Base-by-base conservation (phyloP, 148 eudicot species). In the Salicornia ramosissima region DNA sequence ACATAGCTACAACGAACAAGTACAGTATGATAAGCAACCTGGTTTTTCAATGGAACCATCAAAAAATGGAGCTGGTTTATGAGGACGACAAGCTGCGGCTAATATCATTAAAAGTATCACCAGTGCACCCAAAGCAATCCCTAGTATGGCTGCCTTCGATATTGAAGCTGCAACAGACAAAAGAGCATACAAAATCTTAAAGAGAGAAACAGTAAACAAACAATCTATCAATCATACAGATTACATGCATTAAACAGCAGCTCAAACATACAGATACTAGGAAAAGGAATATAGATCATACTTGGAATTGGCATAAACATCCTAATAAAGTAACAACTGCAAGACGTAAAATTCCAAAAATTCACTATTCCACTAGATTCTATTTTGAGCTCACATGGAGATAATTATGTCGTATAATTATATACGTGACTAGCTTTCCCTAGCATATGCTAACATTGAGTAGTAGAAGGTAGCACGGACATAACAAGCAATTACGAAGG, bases 61-160 rank as follows among this genome's bases (percentile, higher is more conserved):
- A 18, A 83, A 81, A 65, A 83, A 86, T 25, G 86, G 87, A 60
- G 85, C 67, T 2, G 91, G 83, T 68, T 80, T 78, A 71, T 83
- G 86, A 21, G 97, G 94, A 61, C 96, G 81, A 64, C 86, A 85
- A 69, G 88, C 97, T 19, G 96, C 93, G 7, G 78, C 84, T 39
- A 95, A 69, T 67, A 95, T 95, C 90, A 95, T 78, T 45, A 95
- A 83, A 28, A 95, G 86, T 80, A 95, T 80, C 79, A 89, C 90
- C 70, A 95, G 81, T 19, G 89, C 96, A n/a, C 99, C 97, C 71
- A 91, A 61, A 43, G 97, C 93, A 57, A 95, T 91, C 47, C 99
- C 99, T 43, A 91, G 77, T 45, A 95, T 95, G 65, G 91, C 96
- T 21, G 96, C 90, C 82, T 89, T 95, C 7, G 97, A 83, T 68